Evolutionary conservation across 345 rosid species (phyloP).

Genomic region (Sonneratia caseolaris): DNA sequence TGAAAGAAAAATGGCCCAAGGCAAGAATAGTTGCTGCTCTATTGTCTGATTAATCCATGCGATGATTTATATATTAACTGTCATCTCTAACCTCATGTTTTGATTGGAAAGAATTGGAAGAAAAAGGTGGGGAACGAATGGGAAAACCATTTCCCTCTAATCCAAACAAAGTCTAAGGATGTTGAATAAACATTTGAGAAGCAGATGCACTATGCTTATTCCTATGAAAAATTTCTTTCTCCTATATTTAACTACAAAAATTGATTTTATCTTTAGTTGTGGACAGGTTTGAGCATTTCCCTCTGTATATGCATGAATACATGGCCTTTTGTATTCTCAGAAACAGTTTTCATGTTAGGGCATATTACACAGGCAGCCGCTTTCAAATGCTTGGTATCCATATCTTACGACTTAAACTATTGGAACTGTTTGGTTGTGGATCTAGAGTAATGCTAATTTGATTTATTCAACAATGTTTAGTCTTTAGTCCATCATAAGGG

Average conservation of each 20-base stretch:
- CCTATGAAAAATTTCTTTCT: background rate
- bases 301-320: background rate
- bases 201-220: no score
- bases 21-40: slow-evolving; percentile 19
- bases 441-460: background rate
- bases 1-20: slow-evolving; percentile 67
- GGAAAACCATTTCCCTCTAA: no score
- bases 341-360: background rate
- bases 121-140: no score
- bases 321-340: background rate
- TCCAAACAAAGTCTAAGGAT: no score
- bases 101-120: no score
- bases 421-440: background rate
- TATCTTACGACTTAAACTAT: background rate
- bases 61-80: background rate
- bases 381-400: background rate
- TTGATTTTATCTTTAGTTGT: background rate
- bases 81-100: background rate
- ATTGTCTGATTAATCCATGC: background rate
- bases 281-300: background rate
- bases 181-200: no score
- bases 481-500: background rate
- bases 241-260: background rate
- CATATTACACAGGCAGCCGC: background rate
- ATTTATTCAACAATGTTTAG: background rate